Conservation (phyloP, 2,329 filamentous ascomycete genomes). For the Fusarium sp. region DNA sequence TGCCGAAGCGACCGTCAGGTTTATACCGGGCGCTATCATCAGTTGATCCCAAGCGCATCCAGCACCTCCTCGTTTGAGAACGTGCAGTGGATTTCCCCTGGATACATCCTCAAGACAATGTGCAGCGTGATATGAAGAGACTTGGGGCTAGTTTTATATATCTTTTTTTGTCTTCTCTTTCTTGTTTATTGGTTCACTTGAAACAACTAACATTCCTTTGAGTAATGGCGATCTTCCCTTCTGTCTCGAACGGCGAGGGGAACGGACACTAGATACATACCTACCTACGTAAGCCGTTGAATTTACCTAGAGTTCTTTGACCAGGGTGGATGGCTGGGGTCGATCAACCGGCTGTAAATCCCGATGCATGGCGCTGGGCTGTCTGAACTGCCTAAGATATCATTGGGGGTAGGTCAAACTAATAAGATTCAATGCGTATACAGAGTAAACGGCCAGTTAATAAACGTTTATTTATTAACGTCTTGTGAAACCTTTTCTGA, state of each 20-base stretch:
- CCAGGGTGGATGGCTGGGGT: constrained; percentile 23
- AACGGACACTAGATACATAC: background rate
- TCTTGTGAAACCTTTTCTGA: constrained; percentile 7
- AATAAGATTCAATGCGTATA: background rate
- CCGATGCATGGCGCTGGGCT: constrained; percentile 21
- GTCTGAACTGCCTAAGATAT: constrained; percentile 1
- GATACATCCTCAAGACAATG: constrained; percentile 5
- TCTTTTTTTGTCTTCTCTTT: background rate
- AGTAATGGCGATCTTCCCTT: background rate
- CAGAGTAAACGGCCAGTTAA: background rate
- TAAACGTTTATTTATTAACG: background rate
- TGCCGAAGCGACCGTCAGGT: background rate
- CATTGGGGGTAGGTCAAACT: background rate
- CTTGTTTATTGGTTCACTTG: background rate
- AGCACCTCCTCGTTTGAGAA: constrained; percentile 28
- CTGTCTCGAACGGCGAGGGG: background rate
- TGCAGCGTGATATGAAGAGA: background rate
- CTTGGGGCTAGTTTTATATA: background rate
- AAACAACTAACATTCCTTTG: constrained; percentile 5
- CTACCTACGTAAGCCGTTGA: constrained; percentile 1
- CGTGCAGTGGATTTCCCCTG: constrained; percentile 17
- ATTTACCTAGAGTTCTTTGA: constrained; percentile 1
- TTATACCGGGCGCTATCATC: constrained; percentile 14
- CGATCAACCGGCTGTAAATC: constrained; percentile 28
- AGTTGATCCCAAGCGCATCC: constrained; percentile 14